phyloP scores from a whole-genome alignment of 169 alveolate genomes.

The Amoebophrya sp. region DNA sequence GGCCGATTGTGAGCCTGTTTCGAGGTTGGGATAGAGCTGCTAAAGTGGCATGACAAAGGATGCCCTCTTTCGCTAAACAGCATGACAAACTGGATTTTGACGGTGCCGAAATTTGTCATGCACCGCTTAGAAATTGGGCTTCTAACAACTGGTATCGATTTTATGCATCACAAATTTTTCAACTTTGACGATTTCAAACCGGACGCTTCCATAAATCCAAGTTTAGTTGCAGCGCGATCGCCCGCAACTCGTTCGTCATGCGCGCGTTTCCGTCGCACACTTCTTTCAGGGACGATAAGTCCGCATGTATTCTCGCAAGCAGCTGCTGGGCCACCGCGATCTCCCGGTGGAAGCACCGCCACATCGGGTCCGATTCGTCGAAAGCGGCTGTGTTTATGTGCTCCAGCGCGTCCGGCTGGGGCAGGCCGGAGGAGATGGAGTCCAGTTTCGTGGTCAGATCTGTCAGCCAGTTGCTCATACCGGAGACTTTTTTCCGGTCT shows the following conservation, averaged over 20 bases:
- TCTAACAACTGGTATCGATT: too few relatives aligned
- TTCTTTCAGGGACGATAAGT: not conserved
- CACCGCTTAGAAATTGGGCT: too few relatives aligned
- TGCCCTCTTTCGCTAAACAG: too few relatives aligned
- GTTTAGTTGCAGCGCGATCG: not conserved
- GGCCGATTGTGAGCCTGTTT: too few relatives aligned
- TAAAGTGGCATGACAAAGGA: too few relatives aligned
- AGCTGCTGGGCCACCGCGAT: not conserved
- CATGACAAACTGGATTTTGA: too few relatives aligned
- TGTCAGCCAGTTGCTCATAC: not conserved
- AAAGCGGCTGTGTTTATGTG: not conserved
- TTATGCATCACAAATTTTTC: too few relatives aligned
- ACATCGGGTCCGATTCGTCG: not conserved
- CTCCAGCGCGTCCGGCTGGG: not conserved
- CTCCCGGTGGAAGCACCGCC: not conserved
- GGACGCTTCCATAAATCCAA: too few relatives aligned
- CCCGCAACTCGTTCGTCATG: not conserved
- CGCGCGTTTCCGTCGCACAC: not conserved
- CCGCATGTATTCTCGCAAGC: not conserved
- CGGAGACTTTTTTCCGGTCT: too few relatives aligned
- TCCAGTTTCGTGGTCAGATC: not conserved
- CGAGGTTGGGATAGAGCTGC: too few relatives aligned
- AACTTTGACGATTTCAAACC: too few relatives aligned
- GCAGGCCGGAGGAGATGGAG: not conserved
- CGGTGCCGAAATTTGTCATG: too few relatives aligned